Evolutionary conservation across 345 rosid species (phyloP).

Genomic region (Dovyalis caffra): DNA sequence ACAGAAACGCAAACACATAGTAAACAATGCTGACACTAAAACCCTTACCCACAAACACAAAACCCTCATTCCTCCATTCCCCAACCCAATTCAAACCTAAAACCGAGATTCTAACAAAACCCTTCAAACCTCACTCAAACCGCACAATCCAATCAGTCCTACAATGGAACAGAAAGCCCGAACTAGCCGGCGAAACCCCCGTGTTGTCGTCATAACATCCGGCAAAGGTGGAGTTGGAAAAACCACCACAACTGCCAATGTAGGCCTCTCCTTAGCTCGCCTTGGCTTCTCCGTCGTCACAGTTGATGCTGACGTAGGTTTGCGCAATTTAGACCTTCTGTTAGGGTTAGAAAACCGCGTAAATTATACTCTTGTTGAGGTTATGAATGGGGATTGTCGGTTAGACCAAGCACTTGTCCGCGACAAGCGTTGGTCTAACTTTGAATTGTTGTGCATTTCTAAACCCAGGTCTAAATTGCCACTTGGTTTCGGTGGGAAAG

Average conservation of each 20-base stretch:
- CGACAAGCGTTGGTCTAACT: conserved; percentile 93
- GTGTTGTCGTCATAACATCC: conserved; percentile 95
- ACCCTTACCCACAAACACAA: conserved; percentile 31
- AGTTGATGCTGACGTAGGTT: conserved; percentile 91
- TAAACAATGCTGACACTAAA: conserved; percentile 47
- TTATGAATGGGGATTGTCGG: conserved; percentile 87
- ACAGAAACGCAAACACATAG: neutral
- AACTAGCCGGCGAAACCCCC: conserved; percentile 88
- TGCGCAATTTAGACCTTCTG: conserved; percentile 91
- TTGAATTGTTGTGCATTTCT: conserved; percentile 87
- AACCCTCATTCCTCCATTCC: conserved; percentile 32
- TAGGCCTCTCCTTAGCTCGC: conserved; percentile 96
- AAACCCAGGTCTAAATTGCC: conserved; percentile 94
- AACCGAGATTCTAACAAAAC: conserved; percentile 23
- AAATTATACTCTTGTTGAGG: conserved; percentile 89
- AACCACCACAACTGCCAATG: conserved; percentile 94
- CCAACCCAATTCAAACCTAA: conserved; percentile 21
- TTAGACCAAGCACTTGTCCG: conserved; percentile 95
- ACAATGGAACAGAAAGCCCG: conserved; percentile 90
- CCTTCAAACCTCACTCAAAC: conserved; percentile 3
- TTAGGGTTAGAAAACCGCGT: conserved; percentile 93
- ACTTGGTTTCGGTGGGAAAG: conserved; percentile 88
- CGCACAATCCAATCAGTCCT: conserved; percentile 54
- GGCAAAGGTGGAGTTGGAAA: conserved; percentile 99
- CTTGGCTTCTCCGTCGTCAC: conserved; percentile 92